Conservation (phyloP, 345 rosid species). For the Lagerstroemia speciosa region DNA sequence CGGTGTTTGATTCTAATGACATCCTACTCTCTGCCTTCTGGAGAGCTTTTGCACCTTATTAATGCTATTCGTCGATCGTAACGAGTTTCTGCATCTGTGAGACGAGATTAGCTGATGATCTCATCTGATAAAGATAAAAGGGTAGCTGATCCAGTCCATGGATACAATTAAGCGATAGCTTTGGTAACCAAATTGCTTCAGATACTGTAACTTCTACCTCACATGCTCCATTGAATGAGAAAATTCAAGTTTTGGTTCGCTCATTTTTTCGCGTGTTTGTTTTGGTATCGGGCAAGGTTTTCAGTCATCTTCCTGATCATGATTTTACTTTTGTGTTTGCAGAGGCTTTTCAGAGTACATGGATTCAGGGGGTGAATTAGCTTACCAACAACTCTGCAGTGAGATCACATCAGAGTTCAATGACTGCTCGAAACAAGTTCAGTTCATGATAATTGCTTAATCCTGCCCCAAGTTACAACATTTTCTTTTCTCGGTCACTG, state of each 20-base stretch:
- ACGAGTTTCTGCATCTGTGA: neutral
- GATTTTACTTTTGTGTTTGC: conserved; percentile 10
- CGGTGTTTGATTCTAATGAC: neutral
- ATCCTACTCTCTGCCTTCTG: neutral
- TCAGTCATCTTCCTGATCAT: neutral
- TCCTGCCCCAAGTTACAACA: neutral
- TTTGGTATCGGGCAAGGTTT: neutral
- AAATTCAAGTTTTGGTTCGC: neutral
- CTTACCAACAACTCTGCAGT: conserved; percentile 72
- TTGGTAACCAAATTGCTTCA: neutral
- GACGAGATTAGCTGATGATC: no score
- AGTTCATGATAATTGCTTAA: neutral
- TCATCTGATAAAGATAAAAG: neutral
- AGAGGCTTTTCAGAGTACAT: conserved; percentile 76
- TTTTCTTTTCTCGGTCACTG: neutral
- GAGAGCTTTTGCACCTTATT: neutral
- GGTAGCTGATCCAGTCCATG: neutral
- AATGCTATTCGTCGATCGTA: neutral
- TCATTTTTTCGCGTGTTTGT: no score
- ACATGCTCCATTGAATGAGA: neutral
- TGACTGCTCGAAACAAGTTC: conserved; percentile 84
- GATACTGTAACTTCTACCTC: neutral
- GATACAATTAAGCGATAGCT: no score
- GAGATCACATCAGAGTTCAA: conserved; percentile 72
- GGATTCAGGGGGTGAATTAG: conserved; percentile 60